Base-by-base conservation (phyloP, 805 yeast genomes). In the Clavispora fructus region DNA sequence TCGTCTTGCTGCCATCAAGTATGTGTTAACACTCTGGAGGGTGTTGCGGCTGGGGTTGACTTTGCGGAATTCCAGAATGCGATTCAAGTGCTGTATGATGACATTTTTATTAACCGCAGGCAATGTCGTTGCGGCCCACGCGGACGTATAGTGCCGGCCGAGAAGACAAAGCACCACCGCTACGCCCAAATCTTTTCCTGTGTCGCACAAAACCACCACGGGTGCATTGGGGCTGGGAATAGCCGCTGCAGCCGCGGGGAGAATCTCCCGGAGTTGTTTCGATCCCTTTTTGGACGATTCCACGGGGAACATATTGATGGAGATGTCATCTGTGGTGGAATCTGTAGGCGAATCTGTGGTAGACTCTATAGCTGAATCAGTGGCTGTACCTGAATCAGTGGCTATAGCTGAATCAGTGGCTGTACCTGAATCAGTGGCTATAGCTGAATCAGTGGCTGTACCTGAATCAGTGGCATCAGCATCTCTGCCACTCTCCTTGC, bases 1-100 rank as follows among this genome's bases (percentile, higher is more conserved):
- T 31, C 17, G 5, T 9, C 25, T 7, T 33, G 37, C 2, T 10
- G 39, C 42, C 54, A 84, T 77, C 28, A 84, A 53, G 49, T 52
- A 78, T 2, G 80, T 63, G 51, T 87, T 85, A 2, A 86, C 80
- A 27, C 91, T 77, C 54, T 84, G 90, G 35, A 87, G 66, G 0
- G 95, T 85, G 10, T 87, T 82, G 42, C 96, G 69, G 45, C 90
- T 82, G 0, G 96, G 95, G 49, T 87, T 85, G 5, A 78, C 78
- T 35, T 74, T 77, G n/a, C 76, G 60, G 7, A 66, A 60, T 3
- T 73, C 64, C 14, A 76, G 68, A 3, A 88, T 55, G 40, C 60
- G 61, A 2, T 80, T 75, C 28, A 88, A 63, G 45, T 85, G 82
- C 47, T 73, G 73, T 46, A 80, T 75, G 13, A 86, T 74, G 8